Evolutionary conservation across 176 grass and related monocot species (phyloP), one percentile per base, ranked within the genome.

Genomic region (Rhynchospora breviuscula): DNA sequence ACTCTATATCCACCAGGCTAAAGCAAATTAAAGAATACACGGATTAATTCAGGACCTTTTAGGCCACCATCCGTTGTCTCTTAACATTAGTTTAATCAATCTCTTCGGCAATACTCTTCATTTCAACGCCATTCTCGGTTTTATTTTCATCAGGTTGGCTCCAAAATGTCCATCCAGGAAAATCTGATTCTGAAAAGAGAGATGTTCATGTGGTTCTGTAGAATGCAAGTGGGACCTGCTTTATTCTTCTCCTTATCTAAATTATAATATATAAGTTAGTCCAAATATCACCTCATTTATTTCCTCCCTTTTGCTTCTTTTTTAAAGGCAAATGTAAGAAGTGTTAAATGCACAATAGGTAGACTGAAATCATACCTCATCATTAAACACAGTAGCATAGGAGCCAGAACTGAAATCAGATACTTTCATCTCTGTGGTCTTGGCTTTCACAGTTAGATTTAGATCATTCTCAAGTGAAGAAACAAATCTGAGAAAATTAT

Each of bases 221-320:
- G 88, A 95, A 98, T 79, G 95, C 96, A 85, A 98, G 88, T 23
- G 95, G 92, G 60, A 95, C 91, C 83, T 95, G 96, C 87, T 95
- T 98, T 95, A 98, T 91, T 77, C 95, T 83, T 43, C 91, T 83
- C 35, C 93, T 79, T 26, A 88, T 87, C 93, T 98, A 86, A 91
- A 90, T 81, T 83, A 14, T 71, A 80, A 68, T 54, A 19, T 44
- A 61, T 8, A 72, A 70, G 44, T 59, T 51, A 70, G 52, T 17
- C 11, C 48, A 54, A 43, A 29, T 10, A 33, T 23, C 23, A 54
- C n/a, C 26, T 29, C 26, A 29, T 29, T 29, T 0, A 3, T 56
- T 51, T 7, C 21, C 17, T 85, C 10, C 40, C 7, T 60, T n/a
- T 80, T 40, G 35, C 35, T 4, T 40, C 35, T 9, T 43, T 22